Conservation (phyloP, 139 green algal genomes). For the Volvox africanus region DNA sequence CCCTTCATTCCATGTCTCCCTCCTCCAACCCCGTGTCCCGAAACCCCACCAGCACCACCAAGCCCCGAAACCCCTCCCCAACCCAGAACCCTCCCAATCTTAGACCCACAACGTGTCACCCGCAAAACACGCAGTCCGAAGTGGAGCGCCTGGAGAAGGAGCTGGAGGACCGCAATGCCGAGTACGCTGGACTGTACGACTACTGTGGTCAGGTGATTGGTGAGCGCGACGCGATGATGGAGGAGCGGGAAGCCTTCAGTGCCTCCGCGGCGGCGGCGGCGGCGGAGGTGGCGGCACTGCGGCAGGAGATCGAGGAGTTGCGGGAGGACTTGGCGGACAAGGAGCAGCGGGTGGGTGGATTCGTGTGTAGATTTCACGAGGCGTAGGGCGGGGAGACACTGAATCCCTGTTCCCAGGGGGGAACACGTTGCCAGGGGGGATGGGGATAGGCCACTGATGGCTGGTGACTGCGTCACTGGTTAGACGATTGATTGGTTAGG, state of each 20-base stretch:
- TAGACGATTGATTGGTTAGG: no score
- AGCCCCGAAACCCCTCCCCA: no score
- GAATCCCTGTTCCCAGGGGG: no score
- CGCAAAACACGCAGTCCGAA: conserved; percentile 3
- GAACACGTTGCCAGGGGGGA: no score
- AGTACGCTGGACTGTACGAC: conserved; percentile 43
- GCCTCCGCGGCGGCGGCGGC: neutral
- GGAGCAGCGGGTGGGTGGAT: conserved; percentile 20
- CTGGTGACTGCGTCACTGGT: no score
- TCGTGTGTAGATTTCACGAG: neutral
- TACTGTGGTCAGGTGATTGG: conserved; percentile 28
- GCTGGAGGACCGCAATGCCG: neutral
- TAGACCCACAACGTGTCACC: neutral
- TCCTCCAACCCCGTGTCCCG: no score
- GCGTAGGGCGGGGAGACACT: no score
- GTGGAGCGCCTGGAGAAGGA: neutral
- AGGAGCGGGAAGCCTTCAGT: neutral
- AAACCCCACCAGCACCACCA: no score
- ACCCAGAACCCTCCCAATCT: neutral
- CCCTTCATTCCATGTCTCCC: no score
- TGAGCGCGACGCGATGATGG: neutral
- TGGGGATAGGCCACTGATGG: no score
- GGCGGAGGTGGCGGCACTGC: neutral
- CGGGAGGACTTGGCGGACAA: conserved; percentile 26
- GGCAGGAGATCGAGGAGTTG: neutral